Conservation (phyloP, 2,329 filamentous ascomycete species). For the Penicillium sp. region DNA sequence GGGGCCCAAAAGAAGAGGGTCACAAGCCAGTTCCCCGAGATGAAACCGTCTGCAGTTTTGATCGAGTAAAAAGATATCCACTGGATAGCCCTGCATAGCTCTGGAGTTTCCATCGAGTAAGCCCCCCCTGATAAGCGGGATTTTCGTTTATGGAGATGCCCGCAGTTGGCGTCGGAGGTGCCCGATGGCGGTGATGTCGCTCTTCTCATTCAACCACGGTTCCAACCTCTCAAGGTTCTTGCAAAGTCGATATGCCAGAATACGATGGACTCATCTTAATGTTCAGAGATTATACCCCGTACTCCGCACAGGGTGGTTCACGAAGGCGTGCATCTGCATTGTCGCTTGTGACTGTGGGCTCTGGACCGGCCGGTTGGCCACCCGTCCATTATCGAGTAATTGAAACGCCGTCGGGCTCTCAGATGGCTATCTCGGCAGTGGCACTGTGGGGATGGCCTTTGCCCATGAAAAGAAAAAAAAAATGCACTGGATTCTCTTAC, state of each 20-base stretch:
- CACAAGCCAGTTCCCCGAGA: neutral
- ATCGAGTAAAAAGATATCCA: constrained; percentile 27
- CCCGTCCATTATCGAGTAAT: neutral
- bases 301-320: too few relatives aligned
- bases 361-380: neutral
- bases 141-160: neutral
- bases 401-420: neutral
- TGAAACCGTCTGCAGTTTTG: constrained; percentile 18
- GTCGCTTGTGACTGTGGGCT: neutral
- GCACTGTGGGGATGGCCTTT: neutral
- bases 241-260: neutral
- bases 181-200: neutral
- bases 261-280: too few relatives aligned
- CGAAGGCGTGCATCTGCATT: neutral
- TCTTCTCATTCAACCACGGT: neutral
- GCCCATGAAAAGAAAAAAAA: neutral
- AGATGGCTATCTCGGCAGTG: neutral
- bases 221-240: neutral
- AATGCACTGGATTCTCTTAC: neutral
- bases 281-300: too few relatives aligned
- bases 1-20: neutral
- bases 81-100: neutral
- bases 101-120: constrained; percentile 4
- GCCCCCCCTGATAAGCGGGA: constrained; percentile 16
- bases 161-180: neutral